Conservation (phyloP, 495 filamentous ascomycete genomes). For the Clohesyomyces aquaticus region DNA sequence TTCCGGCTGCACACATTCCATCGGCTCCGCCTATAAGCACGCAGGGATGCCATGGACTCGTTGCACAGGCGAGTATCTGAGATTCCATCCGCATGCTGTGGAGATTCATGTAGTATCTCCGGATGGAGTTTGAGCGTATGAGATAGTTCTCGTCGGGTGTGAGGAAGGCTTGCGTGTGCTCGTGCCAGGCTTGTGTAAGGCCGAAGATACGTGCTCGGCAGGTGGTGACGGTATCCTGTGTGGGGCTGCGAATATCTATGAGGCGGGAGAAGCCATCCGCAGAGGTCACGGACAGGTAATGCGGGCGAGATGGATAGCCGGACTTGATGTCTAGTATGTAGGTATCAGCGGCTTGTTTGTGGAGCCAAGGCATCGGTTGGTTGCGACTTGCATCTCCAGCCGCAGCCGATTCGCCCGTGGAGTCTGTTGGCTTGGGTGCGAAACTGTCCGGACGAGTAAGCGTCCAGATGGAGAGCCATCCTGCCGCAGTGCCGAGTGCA, state of each 20-base stretch:
- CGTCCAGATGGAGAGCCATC: constrained; percentile 64
- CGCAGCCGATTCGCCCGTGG: background rate
- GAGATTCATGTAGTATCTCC: constrained; percentile 60
- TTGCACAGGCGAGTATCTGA: constrained; percentile 50
- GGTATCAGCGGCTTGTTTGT: constrained; percentile 60
- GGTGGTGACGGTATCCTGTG: constrained; percentile 54
- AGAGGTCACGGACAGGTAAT: constrained; percentile 57
- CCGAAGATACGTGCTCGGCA: constrained; percentile 58
- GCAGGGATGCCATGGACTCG: constrained; percentile 57
- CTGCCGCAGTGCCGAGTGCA: constrained; percentile 66
- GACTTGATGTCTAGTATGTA: constrained; percentile 62
- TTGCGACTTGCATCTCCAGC: background rate
- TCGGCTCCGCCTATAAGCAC: constrained; percentile 60
- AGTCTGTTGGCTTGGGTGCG: background rate
- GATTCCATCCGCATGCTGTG: constrained; percentile 46
- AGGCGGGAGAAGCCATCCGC: constrained; percentile 64
- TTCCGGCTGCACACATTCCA: constrained; percentile 59
- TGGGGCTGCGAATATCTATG: constrained; percentile 58
- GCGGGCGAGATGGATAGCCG: constrained; percentile 63
- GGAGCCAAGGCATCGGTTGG: constrained; percentile 56
- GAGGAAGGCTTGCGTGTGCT: constrained; percentile 58
- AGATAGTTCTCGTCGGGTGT: constrained; percentile 63
- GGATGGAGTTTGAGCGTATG: constrained; percentile 56
- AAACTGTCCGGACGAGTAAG: constrained; percentile 35
- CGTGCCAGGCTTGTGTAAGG: constrained; percentile 58